Evolutionary conservation across 2,329 filamentous ascomycete species (phyloP).

Genomic region (Ampelomyces quisqualis): DNA sequence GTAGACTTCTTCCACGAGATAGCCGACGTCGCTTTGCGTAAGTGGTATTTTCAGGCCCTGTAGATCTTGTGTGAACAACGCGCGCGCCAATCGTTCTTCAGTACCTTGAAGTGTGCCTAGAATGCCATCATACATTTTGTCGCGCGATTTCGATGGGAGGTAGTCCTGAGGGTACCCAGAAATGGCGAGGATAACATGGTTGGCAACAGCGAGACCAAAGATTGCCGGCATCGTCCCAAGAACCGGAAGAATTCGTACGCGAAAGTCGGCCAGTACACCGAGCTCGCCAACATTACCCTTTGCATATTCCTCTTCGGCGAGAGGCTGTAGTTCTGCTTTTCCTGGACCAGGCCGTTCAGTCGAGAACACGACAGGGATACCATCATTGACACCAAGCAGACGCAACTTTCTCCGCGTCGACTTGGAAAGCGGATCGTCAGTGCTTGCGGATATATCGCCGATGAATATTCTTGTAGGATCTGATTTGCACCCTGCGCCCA

Average conservation of each 20-base stretch:
- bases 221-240: conserved; percentile 96
- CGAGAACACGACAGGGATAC: conserved; percentile 90
- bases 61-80: conserved; percentile 54
- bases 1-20: conserved; percentile 87
- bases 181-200: conserved; percentile 85
- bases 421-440: conserved; percentile 84
- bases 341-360: conserved; percentile 87
- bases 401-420: conserved; percentile 80
- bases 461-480: conserved; percentile 81
- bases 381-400: conserved; percentile 71
- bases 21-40: conserved; percentile 77
- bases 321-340: conserved; percentile 83
- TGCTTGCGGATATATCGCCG: conserved; percentile 84
- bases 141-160: conserved; percentile 73
- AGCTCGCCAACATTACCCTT: conserved; percentile 86
- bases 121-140: conserved; percentile 90
- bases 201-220: conserved; percentile 88
- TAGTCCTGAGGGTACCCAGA: conserved; percentile 84
- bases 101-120: conserved; percentile 71
- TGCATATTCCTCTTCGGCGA: conserved; percentile 82
- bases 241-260: conserved; percentile 91
- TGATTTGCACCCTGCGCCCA: conserved; percentile 96
- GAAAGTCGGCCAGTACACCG: conserved; percentile 86
- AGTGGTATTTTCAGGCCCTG: conserved; percentile 78
- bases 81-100: conserved; percentile 72